These are phyloP conservation scores for Yamadazyma tumulicola DNA, from an alignment of 805 yeast species.

Conservation along the genomic window DNA sequence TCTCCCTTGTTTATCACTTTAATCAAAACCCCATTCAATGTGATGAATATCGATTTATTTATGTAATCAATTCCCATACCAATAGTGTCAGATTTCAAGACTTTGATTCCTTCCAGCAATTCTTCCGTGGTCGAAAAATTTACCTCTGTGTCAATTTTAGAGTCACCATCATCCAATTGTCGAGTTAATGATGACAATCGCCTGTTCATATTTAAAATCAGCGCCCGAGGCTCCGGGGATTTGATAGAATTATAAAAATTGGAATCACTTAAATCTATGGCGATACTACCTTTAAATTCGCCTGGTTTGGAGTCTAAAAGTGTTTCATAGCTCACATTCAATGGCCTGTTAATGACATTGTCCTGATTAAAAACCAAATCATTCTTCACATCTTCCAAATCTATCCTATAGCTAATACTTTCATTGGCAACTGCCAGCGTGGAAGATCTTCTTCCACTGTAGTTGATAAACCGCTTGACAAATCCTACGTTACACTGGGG, in stretches of 20 bases:
- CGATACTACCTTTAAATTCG: conserved; percentile 38
- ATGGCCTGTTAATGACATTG: conserved; percentile 11
- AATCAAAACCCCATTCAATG: conserved; percentile 70
- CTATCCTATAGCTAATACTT: conserved; percentile 15
- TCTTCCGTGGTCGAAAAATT: conserved; percentile 24
- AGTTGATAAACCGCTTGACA: conserved; percentile 23
- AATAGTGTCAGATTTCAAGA: conserved; percentile 48
- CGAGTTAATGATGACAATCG: conserved; percentile 31
- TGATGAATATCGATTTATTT: conserved; percentile 62
- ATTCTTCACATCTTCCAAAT: conserved; percentile 27
- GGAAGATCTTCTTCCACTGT: conserved; percentile 14
- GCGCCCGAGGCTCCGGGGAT: conserved; percentile 25
- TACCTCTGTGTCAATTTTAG: conserved; percentile 32
- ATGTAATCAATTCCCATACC: conserved; percentile 83
- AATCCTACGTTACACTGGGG: conserved; percentile 34
- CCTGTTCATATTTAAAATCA: conserved; percentile 34
- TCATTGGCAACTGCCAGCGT: conserved; percentile 8
- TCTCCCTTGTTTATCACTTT: conserved; percentile 23
- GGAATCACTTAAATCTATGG: conserved; percentile 38
- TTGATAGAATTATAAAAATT: conserved; percentile 37
- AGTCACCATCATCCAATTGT: conserved; percentile 24
- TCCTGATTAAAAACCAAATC: conserved; percentile 22
- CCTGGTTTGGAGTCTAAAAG: conserved; percentile 36
- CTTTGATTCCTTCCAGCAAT: conserved; percentile 12
- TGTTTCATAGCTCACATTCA: conserved; percentile 18